Base-by-base conservation (phyloP, 2,329 filamentous ascomycete genomes). In the Tolypocladium cylindrosporum region DNA sequence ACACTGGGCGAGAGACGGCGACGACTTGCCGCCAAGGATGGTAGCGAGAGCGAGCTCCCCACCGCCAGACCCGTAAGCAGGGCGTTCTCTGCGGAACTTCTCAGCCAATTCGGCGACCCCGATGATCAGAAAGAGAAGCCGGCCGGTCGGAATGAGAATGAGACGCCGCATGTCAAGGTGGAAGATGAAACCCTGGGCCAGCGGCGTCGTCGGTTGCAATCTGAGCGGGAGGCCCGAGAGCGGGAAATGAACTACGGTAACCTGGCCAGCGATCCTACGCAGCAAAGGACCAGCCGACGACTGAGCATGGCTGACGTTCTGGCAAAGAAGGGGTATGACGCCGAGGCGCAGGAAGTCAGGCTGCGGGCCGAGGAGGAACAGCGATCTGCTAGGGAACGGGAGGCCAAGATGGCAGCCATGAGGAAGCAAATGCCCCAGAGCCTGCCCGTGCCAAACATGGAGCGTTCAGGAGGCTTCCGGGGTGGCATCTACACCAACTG, bases 131-230 rank as follows among this genome's bases (percentile, higher is more conserved):
- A 75, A 57, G 66, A 71, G 21, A 66, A 73, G 6, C 7, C 61
- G 68, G 54, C 45, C 61, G 55, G 51, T 14, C 21, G 50, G 11
- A 77, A 77, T 55, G 81, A 82, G 64, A 73, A 58, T 62, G 67
- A 24, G 78, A 80, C 60, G n/a, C 61, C 67, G 8, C 64, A 65
- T 14, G 19, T 51, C 0, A 57, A 60, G 0, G 67, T 61, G 7
- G 87, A 86, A 62, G 87, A 91, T 64, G 90, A 94, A 68, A 93
- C 90, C 0, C 77, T 94, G 0, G 90, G 89, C 11, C 88, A 93
- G 69, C 85, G 90, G 13, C 85, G 89, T 0, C 84, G 84, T 36
- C 82, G 90, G 34, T 77, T 94, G 1, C 88, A 91, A 68, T 84
- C 85, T 8, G 84, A 87, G 66, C 78, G 79, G 34, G 86, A 89